phyloP scores from a whole-genome alignment of 257 asterid species.

The Solanum sparsipilum region DNA sequence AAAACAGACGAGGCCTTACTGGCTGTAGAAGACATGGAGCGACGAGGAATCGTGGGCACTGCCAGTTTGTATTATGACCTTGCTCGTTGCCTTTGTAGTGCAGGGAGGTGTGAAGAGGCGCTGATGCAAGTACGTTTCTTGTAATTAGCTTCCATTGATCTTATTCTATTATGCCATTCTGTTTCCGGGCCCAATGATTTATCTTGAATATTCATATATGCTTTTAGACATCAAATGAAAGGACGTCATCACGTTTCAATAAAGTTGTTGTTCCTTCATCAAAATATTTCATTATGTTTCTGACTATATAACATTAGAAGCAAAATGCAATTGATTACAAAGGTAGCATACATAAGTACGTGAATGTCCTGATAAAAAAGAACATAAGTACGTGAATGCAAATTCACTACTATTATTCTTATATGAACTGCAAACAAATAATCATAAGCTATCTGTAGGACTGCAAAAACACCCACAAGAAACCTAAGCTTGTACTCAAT shows the following conservation, averaged over 20 bases:
- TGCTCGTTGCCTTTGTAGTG: slow-evolving; percentile 93
- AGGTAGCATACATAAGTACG: neutral
- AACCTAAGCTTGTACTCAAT: neutral
- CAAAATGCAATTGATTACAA: neutral
- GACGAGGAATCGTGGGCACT: slow-evolving; percentile 82
- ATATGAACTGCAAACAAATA: neutral
- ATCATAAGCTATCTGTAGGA: neutral
- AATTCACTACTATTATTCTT: neutral
- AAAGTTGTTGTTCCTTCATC: neutral
- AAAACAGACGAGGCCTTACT: slow-evolving; percentile 58
- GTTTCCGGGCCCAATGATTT: neutral
- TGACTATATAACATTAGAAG: neutral
- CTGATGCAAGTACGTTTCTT: slow-evolving; percentile 52
- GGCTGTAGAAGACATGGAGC: slow-evolving; percentile 84
- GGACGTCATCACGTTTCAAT: neutral
- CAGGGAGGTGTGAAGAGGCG: slow-evolving; percentile 83
- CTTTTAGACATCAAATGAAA: neutral
- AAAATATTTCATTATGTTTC: neutral
- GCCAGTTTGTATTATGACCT: slow-evolving; percentile 86
- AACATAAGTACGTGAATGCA: neutral
- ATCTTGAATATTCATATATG: neutral
- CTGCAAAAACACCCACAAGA: neutral
- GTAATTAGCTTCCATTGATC: neutral
- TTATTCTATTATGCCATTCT: neutral
- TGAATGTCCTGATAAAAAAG: neutral